phyloP scores from a whole-genome alignment of 306 rosid genomes.

The Vachellia pachyceras region DNA sequence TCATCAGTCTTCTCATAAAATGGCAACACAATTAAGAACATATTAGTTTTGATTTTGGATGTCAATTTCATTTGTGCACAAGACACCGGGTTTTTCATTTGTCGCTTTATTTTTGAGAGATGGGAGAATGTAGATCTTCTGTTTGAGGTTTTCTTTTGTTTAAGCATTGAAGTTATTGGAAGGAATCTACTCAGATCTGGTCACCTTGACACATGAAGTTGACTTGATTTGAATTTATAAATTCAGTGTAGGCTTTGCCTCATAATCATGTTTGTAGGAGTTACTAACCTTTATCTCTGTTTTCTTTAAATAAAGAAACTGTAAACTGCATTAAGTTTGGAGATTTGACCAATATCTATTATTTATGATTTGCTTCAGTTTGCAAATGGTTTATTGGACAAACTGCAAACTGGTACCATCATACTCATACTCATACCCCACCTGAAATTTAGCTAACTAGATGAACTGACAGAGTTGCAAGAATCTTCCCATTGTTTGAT shows the following conservation, averaged over 20 bases:
- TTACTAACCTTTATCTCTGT: neutral
- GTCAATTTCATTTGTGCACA: neutral
- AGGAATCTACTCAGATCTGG: neutral
- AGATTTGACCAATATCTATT: neutral
- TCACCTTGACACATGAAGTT: neutral
- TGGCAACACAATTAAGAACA: constrained; percentile 3
- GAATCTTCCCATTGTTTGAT: no score
- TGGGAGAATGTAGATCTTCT: neutral
- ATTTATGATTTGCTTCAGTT: neutral
- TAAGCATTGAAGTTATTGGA: neutral
- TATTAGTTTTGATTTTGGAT: neutral
- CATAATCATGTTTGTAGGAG: neutral
- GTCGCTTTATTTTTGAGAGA: neutral
- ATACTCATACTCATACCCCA: neutral
- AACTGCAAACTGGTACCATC: neutral
- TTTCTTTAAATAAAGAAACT: neutral
- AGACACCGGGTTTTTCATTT: neutral
- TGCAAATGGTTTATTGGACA: neutral
- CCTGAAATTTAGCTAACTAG: neutral
- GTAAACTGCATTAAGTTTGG: neutral
- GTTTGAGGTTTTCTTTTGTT: neutral
- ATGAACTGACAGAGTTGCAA: no score
- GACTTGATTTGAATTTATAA: neutral
- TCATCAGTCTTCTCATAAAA: no score
- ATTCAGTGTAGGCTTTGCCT: neutral